Percentiles rank a stretch among this genome's conserved stretches.
Conservation (phyloP, 2,329 filamentous ascomycete species). For the Epichloe sp. region DNA sequence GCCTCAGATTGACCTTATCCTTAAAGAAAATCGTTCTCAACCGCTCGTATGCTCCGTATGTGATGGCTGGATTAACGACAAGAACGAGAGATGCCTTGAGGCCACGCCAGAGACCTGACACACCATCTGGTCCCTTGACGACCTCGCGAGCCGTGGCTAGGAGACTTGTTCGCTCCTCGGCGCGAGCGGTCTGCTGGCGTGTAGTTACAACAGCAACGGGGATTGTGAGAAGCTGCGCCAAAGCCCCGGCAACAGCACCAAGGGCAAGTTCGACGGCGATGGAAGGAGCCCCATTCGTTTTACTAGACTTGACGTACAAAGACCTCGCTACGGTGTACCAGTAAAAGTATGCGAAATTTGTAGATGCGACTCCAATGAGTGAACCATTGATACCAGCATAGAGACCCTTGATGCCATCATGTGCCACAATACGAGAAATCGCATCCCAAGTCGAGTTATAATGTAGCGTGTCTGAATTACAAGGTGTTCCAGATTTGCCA, state of each 20-base stretch:
- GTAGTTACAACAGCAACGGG: conserved; percentile 93
- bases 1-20: conserved; percentile 58
- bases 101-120: conserved; percentile 82
- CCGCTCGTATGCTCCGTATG: conserved; percentile 91
- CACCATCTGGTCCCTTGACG: conserved; percentile 78
- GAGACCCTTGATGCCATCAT: conserved; percentile 68
- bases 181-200: conserved; percentile 84
- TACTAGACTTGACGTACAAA: conserved; percentile 56
- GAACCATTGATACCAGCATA: conserved; percentile 83
- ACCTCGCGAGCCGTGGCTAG: conserved; percentile 82
- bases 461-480: conserved; percentile 44
- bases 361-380: conserved; percentile 83
- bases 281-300: conserved; percentile 43
- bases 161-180: conserved; percentile 72
- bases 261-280: conserved; percentile 74
- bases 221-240: conserved; percentile 93
- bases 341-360: conserved; percentile 99
- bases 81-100: conserved; percentile 91
- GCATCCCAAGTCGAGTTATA: conserved; percentile 85
- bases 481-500: conserved; percentile 22
- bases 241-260: conserved; percentile 74
- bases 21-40: conserved; percentile 68
- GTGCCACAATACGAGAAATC: conserved; percentile 66
- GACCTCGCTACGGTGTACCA: conserved; percentile 88
- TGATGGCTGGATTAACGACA: conserved; percentile 93